A percentile compares a stretch with the other conserved stretches of the same genome.
Conservation (phyloP, 306 rosid species). For the Dalbergia oliveri region DNA sequence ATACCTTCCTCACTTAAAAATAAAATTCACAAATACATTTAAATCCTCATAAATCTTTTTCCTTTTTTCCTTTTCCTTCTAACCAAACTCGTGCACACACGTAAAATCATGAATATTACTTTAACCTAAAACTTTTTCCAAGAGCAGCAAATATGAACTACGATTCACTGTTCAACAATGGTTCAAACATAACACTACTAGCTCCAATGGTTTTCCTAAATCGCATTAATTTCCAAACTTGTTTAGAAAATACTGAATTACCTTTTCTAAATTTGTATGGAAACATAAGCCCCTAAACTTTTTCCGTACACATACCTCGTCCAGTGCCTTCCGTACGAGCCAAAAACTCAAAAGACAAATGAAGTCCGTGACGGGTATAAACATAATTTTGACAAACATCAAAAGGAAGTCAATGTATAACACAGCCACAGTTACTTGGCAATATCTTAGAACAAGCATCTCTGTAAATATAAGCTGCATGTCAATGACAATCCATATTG, state of each 20-base stretch:
- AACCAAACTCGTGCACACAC: too few relatives aligned
- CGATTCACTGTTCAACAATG: slow-evolving; percentile 2
- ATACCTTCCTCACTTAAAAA: too few relatives aligned
- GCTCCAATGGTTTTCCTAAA: background rate
- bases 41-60: too few relatives aligned
- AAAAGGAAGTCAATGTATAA: slow-evolving; percentile 33
- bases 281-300: slow-evolving; percentile 2
- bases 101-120: too few relatives aligned
- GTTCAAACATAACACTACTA: background rate
- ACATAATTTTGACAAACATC: slow-evolving; percentile 34
- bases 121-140: background rate
- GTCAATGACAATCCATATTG: slow-evolving; percentile 41
- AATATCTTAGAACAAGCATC: slow-evolving; percentile 36
- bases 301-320: background rate
- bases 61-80: too few relatives aligned
- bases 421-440: slow-evolving; percentile 13
- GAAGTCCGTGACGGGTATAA: background rate
- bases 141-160: background rate
- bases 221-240: background rate
- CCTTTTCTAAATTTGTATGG: background rate
- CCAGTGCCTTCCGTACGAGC: background rate
- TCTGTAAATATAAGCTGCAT: slow-evolving; percentile 16
- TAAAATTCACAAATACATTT: too few relatives aligned
- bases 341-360: background rate
- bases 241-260: background rate